Evolutionary conservation across 2,329 filamentous ascomycete genomes (phyloP), one percentile per base, ranked within the genome.

Genomic region (Talaromyces amestolkiae): DNA sequence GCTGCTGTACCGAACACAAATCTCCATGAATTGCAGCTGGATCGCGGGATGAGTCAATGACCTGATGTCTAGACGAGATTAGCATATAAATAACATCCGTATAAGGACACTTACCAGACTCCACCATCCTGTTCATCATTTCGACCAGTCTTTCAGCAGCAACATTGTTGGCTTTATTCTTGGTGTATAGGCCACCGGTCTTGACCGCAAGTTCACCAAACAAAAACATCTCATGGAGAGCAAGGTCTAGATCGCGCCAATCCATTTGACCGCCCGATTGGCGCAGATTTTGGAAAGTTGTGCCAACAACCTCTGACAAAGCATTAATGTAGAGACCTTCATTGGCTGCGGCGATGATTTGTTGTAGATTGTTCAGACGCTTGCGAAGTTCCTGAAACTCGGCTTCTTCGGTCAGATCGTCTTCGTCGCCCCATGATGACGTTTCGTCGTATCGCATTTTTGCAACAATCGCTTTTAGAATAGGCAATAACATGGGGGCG

Each of bases 371-470:
- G 76, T 96, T 92, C 58, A 99, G 83, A 71, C 92, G 87, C 77
- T 96, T 96, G 66, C 96, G 88, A 63, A 99, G 84, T 71, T 99
- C 95, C 74, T 96, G 91, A 72, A 99, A 99, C 76, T 99, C 95
- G 31, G 94, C 95, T 79, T 99, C 95, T 72, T 98, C 95, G 1
- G 93, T 96, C 77, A 96, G 90, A 71, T 96, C 93, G 71, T 96
- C 93, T 74, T 97, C 93, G 65, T 93, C 89, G 43, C 93, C 94
- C 94, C 94, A 98, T 22, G 87, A 90, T 1, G 91, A 91, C 6
- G 94, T 97, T 75, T 97, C 94, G 72, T 99, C 95, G 74, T 96
- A 98, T 74, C 94, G 90, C 93, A 98, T 97, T 81, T 99, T 99
- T 64, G 87, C 84, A 66, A 99, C 91, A 72, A 98, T 94, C 63